phyloP scores from a whole-genome alignment of 169 alveolate species.

The Toxoplasma gondii region DNA sequence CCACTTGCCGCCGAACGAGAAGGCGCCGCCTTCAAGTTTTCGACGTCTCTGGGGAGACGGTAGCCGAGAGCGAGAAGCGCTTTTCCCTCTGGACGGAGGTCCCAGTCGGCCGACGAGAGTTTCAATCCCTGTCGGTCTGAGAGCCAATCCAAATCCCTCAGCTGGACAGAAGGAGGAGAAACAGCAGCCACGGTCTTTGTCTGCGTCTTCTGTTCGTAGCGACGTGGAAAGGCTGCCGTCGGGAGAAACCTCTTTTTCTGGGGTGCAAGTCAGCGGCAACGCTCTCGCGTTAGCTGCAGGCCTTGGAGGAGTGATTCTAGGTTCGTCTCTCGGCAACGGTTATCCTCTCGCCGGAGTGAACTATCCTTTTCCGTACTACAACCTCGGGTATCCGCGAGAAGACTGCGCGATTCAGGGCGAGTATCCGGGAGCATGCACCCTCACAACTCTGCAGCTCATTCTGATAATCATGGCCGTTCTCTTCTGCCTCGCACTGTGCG shows the following conservation, averaged over 20 bases:
- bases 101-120: too few relatives aligned
- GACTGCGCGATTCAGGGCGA: slow-evolving; percentile 1
- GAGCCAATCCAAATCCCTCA: too few relatives aligned
- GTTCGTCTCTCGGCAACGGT: background rate
- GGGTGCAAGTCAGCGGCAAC: background rate
- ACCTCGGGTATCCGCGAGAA: background rate
- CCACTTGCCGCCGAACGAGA: too few relatives aligned
- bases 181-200: too few relatives aligned
- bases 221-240: too few relatives aligned
- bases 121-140: too few relatives aligned
- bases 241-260: background rate
- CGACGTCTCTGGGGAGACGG: too few relatives aligned
- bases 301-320: background rate
- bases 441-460: background rate
- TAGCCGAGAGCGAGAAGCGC: too few relatives aligned
- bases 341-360: background rate
- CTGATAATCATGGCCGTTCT: background rate
- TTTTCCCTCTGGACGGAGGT: too few relatives aligned
- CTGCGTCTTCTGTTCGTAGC: too few relatives aligned
- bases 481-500: background rate
- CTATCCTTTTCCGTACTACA: background rate
- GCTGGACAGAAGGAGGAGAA: too few relatives aligned
- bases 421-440: background rate
- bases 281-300: slow-evolving; percentile 16
- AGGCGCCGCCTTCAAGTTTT: too few relatives aligned